Evolutionary conservation across 2,329 filamentous ascomycete genomes (phyloP), one percentile per base, ranked within the genome.

Genomic region (Exophiala lecanii-corni): DNA sequence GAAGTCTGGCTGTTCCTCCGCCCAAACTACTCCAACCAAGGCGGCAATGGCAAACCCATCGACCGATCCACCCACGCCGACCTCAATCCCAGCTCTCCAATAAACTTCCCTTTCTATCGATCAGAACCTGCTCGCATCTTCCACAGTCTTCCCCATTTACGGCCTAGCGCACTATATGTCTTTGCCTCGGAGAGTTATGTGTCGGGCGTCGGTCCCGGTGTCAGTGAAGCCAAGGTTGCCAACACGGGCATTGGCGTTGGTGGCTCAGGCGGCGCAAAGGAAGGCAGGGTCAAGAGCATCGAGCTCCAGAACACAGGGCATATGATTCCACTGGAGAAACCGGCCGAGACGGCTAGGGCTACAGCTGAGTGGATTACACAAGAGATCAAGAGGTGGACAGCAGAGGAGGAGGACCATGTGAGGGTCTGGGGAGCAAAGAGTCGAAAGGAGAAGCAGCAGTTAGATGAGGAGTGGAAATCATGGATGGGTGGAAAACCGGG

Each of bases 1-100:
- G 88, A 94, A 68, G 84, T 91, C 41, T 70, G 69, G 45, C 69
- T 68, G 10, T 72, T 69, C 55, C 60, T 65, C 2, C 62, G 68
- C 4, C 67, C 69, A 5, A 70, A 67, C 39, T 71, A 67, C 47
- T 81, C 84, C 3, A 86, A 86, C 1, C 84, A 79, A 52, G 58
- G 59, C 0, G 54, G 59, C 13, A 56, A 56, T 23, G 52, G 54
- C 7, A 55, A 59, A 23, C 59, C 62, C 16, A 45, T 66, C 15
- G 65, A 66, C 50, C 59, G 59, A 16, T 41, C 57, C 5, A 68
- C 65, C 18, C 68, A 62, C 55, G 65, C 59, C 5, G 76, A 78
- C 35, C 65, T 70, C 4, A 55, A 65, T 41, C 55, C 59, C 10
- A 16, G 55, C 16, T 53, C 55, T 21, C 41, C 46, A 5, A 57